Base-by-base conservation (phyloP, 164 flowering plant species). In the Umbilicus rupestris region DNA sequence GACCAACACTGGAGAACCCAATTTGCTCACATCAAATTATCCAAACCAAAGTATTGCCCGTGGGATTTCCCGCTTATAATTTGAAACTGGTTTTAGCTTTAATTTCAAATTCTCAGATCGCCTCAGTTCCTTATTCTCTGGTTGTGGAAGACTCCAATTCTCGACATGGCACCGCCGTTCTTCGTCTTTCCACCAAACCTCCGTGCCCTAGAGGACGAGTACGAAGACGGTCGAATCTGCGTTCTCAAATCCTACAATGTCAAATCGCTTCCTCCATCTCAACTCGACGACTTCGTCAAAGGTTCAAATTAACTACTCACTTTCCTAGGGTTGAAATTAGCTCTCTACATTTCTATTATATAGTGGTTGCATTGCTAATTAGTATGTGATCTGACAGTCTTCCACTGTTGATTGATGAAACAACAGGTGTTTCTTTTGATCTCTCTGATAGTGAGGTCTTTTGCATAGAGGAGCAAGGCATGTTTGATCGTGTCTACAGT, bases 361-460 rank as follows among this genome's bases (percentile, higher is more conserved):
- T n/a, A n/a, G n/a, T n/a, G n/a, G n/a, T n/a, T n/a, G n/a, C n/a
- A n/a, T n/a, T n/a, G n/a, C n/a, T n/a, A n/a, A n/a, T n/a, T n/a
- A n/a, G n/a, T n/a, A n/a, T n/a, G n/a, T n/a, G n/a, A n/a, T n/a
- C n/a, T n/a, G 15, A 9, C 2, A 14, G 44, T 41, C 44, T 41
- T 41, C 44, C 10, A 6, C 44, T 41, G 12, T 41, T 41, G 44
- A 6, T 41, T 41, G 44, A 9, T 41, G 44, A 41, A n/a, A 41
- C 44, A 41, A 41, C 77, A 92, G 98, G 90, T 5, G 83, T 91
- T 14, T 83, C 89, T 0, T 94, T 94, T 67, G 99, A 94, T 75
- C 81, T 94, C 0, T 95, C 99, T n/a, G 96, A 92, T 70, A 88
- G 83, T 76, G 99, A 92, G 70, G 67, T 95, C 9, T 83, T 89